Conservation (phyloP, 2,329 filamentous ascomycete species). For the Botrytis medusae region DNA sequence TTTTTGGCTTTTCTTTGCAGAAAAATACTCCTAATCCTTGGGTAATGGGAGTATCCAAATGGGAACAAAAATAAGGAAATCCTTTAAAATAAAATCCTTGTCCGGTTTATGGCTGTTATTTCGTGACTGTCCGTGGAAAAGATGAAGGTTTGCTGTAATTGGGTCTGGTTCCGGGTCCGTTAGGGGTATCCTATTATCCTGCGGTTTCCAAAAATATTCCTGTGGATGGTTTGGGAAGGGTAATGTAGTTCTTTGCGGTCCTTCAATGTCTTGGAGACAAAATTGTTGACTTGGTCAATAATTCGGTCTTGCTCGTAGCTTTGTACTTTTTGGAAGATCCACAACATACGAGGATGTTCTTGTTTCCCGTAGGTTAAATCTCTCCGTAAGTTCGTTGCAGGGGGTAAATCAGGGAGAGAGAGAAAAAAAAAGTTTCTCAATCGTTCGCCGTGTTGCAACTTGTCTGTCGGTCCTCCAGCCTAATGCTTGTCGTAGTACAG, state of each 20-base stretch:
- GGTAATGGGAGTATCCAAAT: constrained; percentile 5
- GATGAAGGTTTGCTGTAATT: neutral
- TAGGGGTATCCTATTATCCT: neutral
- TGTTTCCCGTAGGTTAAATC: constrained; percentile 12
- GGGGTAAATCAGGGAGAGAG: neutral
- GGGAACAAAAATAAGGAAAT: constrained; percentile 1
- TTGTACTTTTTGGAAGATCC: constrained; percentile 18
- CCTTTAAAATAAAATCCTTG: constrained; percentile 12
- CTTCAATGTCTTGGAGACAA: constrained; percentile 1
- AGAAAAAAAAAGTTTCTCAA: neutral
- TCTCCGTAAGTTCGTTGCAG: constrained; percentile 1
- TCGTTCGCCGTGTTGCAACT: constrained; percentile 3
- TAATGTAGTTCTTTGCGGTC: constrained; percentile 1
- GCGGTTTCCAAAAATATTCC: constrained; percentile 8
- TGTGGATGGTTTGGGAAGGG: neutral
- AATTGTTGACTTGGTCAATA: constrained; percentile 13
- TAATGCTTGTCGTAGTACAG: constrained; percentile 14
- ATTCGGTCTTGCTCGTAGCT: constrained; percentile 13
- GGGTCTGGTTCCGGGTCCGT: constrained; percentile 5
- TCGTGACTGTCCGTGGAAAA: neutral
- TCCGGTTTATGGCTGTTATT: constrained; percentile 10
- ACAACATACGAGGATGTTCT: constrained; percentile 16
- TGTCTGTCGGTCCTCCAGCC: constrained; percentile 10
- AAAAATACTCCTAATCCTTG: constrained; percentile 5
- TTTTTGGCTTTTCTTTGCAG: neutral